A percentile compares a stretch with the other conserved stretches of the same genome.
phyloP scores from a whole-genome alignment of 306 rosid species.

The Vigna trinervia region DNA sequence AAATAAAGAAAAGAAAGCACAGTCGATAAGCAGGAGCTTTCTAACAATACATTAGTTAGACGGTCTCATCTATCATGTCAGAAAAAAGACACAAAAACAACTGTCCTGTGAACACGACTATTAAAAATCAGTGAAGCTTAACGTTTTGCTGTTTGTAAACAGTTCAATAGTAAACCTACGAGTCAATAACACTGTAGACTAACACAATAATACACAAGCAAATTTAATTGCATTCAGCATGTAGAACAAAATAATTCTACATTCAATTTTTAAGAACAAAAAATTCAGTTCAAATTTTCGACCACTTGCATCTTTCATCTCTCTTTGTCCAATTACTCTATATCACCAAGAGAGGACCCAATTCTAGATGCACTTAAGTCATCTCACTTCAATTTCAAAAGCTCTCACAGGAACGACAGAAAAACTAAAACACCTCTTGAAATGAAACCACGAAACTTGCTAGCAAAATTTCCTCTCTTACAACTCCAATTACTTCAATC shows the following conservation, averaged over 20 bases:
- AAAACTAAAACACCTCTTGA: constrained; percentile 1
- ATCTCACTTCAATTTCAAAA: neutral
- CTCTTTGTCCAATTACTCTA: neutral
- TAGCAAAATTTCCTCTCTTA: neutral
- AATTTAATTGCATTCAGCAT: constrained; percentile 18
- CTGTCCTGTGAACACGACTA: neutral
- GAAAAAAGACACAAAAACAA: constrained; percentile 24
- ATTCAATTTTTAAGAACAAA: neutral
- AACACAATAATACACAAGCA: neutral
- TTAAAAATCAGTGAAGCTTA: neutral
- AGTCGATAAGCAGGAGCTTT: constrained; percentile 15
- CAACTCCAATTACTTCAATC: constrained; percentile 12
- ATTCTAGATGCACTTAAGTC: neutral
- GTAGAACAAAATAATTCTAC: neutral
- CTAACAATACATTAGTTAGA: constrained; percentile 13
- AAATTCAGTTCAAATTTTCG: neutral
- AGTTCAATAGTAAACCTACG: constrained; percentile 5
- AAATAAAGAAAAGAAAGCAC: neutral
- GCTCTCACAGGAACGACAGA: too few relatives aligned
- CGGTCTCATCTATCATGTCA: neutral
- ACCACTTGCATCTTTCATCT: neutral
- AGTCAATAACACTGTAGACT: neutral
- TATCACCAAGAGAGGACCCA: neutral
- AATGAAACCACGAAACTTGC: neutral
- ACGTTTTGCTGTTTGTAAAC: neutral